A percentile compares a stretch with the other conserved stretches of the same genome.
phyloP scores from a whole-genome alignment of 2,329 filamentous ascomycete species.

The Cercospora zeina region DNA sequence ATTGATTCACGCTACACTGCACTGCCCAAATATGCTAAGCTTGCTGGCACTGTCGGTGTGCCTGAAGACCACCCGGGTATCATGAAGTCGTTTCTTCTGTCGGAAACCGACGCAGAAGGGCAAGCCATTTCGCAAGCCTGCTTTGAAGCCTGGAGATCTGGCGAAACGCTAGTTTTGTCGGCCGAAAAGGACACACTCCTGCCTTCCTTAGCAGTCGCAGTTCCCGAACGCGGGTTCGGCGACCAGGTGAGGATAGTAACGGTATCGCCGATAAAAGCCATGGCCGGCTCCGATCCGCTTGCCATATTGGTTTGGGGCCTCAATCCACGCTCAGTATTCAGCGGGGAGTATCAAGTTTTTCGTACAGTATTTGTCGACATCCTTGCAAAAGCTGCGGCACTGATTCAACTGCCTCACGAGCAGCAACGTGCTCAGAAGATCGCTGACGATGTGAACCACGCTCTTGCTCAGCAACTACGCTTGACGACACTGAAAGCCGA shows the following conservation, averaged over 20 bases:
- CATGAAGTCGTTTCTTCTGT: conserved; percentile 32
- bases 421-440: conserved; percentile 39
- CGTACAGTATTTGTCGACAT: conserved; percentile 42
- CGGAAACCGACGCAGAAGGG: conserved; percentile 9
- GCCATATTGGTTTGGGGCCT: conserved; percentile 46
- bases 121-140: conserved; percentile 36
- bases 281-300: conserved; percentile 40
- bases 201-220: conserved; percentile 31
- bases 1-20: conserved; percentile 14
- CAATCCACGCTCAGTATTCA: conserved; percentile 44
- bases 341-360: conserved; percentile 45
- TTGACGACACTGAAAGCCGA: conserved; percentile 38
- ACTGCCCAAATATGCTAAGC: conserved; percentile 26
- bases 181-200: conserved; percentile 38
- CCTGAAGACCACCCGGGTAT: conserved; percentile 30
- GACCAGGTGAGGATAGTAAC: conserved; percentile 41
- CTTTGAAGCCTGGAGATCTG: conserved; percentile 36
- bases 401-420: conserved; percentile 44
- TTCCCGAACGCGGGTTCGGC: conserved; percentile 42
- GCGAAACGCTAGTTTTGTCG: conserved; percentile 38
- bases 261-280: conserved; percentile 43
- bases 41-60: conserved; percentile 37
- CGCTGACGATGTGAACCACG: conserved; percentile 42
- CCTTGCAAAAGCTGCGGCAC: conserved; percentile 44
- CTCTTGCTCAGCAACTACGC: conserved; percentile 42